Base-by-base conservation (phyloP, 345 rosid species). In the Rubroshorea leprosula region DNA sequence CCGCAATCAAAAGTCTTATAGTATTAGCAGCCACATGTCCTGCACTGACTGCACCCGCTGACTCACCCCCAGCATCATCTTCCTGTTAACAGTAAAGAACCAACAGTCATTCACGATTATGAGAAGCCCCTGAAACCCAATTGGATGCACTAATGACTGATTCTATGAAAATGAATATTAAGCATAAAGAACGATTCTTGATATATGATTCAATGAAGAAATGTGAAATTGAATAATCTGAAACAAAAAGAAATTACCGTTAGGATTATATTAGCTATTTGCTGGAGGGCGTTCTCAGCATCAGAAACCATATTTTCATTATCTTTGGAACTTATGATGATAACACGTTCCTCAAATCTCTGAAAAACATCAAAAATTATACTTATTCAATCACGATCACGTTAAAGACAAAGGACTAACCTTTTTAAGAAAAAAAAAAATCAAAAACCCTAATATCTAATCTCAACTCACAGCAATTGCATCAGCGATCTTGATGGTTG, bases 341-440 rank as follows among this genome's bases (percentile, higher is more conserved):
- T 81, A n/a, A 82, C 91, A 2, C 91, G 83, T 58, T 84, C 91
- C 74, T 84, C 87, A 23, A 82, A 82, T 64, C 85, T 69, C 91
- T 84, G 74, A n/a, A 59, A 48, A 21, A 51, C 24, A 17, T 23
- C 18, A n/a, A 21, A 44, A 7, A 62, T 38, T 21, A 23, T 2
- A 45, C 13, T n/a, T 43, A 13, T 39, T 39, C 18, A 12, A 16
- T 17, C 44, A n/a, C n/a, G n/a, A n/a, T n/a, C n/a, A 45, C 29
- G 41, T 35, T 21, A 12, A 15, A 22, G 5, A 2, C 22, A 21
- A 15, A 12, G n/a, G 38, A n/a, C 21, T 39, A 0, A 3, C 8
- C 15, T 23, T 1, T 15, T n/a, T n/a, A n/a, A n/a, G n/a, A n/a
- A n/a, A n/a, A n/a, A n/a, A n/a, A n/a, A 12, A 18, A 44, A 2